These are phyloP conservation scores for Lactarius vividus DNA, from an alignment of 768 basidiomycete species.

Conservation along the genomic window DNA sequence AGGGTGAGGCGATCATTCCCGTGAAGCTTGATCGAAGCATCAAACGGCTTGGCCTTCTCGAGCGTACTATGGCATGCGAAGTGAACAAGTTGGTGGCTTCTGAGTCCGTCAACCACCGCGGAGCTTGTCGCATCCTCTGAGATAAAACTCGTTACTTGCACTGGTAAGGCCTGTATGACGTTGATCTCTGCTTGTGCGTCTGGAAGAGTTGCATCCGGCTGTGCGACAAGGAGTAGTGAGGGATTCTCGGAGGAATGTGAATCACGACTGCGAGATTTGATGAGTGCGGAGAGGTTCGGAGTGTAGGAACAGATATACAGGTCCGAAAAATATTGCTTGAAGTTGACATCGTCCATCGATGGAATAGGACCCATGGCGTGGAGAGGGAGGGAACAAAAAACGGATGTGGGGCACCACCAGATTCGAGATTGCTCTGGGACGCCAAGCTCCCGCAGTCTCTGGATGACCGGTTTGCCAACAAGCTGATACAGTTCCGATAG, in stretches of 20 bases:
- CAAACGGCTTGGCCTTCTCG: neutral
- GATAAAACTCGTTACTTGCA: no score
- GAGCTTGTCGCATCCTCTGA: no score
- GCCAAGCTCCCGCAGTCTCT: neutral
- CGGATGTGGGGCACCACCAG: no score
- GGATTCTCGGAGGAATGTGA: neutral
- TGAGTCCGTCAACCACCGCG: neutral
- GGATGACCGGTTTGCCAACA: neutral
- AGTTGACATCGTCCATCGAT: neutral
- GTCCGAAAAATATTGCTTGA: neutral
- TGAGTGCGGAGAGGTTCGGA: neutral
- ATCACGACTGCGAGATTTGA: conserved; percentile 5
- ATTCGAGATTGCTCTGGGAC: neutral
- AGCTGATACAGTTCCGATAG: neutral
- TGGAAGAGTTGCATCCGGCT: neutral
- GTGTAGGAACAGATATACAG: conserved; percentile 7
- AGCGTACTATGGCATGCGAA: neutral
- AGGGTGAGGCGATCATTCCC: neutral
- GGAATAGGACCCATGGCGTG: conserved; percentile 9
- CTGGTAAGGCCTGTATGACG: no score
- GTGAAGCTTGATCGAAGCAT: neutral
- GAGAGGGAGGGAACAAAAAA: conserved; percentile 8
- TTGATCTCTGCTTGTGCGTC: neutral
- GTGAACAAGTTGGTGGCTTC: neutral
- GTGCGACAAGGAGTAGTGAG: neutral